Evolutionary conservation across 179 eudicot genomes (phyloP).

Genomic region (Heliamphora pulchella): DNA sequence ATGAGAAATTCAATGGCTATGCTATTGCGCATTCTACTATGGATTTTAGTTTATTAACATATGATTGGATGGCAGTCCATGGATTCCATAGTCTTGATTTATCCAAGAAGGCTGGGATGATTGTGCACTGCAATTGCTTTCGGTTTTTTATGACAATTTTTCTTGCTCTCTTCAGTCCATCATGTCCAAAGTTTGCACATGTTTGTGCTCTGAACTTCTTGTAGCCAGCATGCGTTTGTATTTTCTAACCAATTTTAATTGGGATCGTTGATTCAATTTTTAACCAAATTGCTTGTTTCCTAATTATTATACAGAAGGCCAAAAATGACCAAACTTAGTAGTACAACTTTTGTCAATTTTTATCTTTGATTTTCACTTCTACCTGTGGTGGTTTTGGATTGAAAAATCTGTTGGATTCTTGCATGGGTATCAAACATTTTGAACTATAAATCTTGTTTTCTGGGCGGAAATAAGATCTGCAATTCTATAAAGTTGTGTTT

Average conservation of each 20-base stretch:
- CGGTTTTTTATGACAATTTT: conserved; percentile 9
- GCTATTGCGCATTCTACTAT: not conserved
- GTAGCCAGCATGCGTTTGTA: not conserved
- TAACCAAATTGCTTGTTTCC: no score
- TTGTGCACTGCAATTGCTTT: conserved; percentile 6
- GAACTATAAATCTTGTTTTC: no score
- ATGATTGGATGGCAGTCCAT: conserved; percentile 14
- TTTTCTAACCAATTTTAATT: not conserved
- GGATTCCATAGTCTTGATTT: not conserved
- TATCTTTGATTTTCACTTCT: not conserved
- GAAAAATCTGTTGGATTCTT: not conserved
- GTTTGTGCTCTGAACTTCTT: not conserved
- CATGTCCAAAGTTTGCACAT: not conserved
- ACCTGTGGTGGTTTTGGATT: not conserved
- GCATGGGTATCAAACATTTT: not conserved
- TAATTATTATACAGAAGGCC: not conserved
- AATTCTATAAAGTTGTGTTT: no score
- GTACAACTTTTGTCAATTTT: not conserved
- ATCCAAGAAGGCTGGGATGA: conserved; percentile 9
- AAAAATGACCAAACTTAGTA: not conserved
- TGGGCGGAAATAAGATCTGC: no score
- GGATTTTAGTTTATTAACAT: conserved; percentile 6
- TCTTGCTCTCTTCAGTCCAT: conserved; percentile 5
- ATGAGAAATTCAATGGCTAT: not conserved
- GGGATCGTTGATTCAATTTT: not conserved